A percentile compares a stretch with the other conserved stretches of the same genome.
These are phyloP conservation scores for Fusarium sp. DNA, from an alignment of 2,329 filamentous ascomycete genomes.

Conservation along the genomic window DNA sequence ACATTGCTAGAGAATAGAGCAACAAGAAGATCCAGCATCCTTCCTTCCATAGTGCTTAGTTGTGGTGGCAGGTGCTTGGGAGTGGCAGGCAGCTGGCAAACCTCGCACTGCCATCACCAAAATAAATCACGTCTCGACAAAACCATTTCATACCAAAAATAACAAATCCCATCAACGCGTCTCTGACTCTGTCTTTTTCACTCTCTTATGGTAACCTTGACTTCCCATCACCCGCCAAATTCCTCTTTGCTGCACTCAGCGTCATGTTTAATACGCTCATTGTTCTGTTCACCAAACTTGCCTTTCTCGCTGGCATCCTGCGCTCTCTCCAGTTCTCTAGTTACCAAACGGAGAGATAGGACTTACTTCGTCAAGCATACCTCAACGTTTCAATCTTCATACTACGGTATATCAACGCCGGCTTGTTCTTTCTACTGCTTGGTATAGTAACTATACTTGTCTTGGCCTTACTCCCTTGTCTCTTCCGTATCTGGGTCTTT, in stretches of 20 bases:
- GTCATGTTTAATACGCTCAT: background rate
- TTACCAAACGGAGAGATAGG: background rate
- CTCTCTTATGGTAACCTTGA: too few relatives aligned
- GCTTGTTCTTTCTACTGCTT: background rate
- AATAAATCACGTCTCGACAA: constrained; percentile 12
- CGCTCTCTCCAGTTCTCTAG: background rate
- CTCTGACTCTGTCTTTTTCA: background rate
- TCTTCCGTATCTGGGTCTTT: background rate
- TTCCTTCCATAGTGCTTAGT: constrained; percentile 8
- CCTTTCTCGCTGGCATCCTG: background rate
- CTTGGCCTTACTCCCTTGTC: background rate
- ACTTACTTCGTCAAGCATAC: background rate
- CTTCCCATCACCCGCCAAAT: background rate
- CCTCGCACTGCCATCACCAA: background rate
- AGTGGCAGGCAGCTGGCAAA: constrained; percentile 28
- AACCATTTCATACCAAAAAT: constrained; percentile 1
- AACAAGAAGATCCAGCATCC: background rate
- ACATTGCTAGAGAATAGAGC: background rate
- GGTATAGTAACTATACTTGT: background rate
- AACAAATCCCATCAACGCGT: constrained; percentile 3
- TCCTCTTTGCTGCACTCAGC: background rate
- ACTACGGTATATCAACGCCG: background rate
- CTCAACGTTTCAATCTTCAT: background rate
- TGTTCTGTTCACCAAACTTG: background rate
- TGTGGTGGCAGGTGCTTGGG: background rate